A percentile compares a stretch with the other conserved stretches of the same genome.
These are phyloP conservation scores for Pyrenophora graminea DNA, from an alignment of 2,329 filamentous ascomycete species.

Conservation along the genomic window DNA sequence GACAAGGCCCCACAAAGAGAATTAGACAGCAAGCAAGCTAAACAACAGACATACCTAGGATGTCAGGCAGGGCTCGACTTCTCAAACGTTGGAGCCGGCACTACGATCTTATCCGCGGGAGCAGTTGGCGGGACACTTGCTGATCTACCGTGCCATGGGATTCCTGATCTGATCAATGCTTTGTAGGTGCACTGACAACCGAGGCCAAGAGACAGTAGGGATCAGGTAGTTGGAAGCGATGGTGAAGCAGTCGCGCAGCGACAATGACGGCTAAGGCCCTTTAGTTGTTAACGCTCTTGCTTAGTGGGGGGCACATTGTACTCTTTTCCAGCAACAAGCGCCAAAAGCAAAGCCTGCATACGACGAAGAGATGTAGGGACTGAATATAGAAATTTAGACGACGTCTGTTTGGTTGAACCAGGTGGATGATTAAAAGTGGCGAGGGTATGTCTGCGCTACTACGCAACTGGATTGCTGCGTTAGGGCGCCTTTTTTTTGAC, in stretches of 20 bases:
- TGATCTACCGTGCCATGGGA: constrained; percentile 42
- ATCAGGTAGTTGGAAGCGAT: constrained; percentile 18
- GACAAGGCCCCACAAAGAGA: constrained; percentile 24
- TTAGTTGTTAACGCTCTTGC: constrained; percentile 25
- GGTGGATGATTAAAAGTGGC: constrained; percentile 48
- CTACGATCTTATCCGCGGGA: constrained; percentile 39
- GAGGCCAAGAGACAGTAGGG: constrained; percentile 30
- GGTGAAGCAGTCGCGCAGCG: constrained; percentile 34
- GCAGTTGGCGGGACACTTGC: constrained; percentile 38
- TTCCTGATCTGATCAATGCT: constrained; percentile 34
- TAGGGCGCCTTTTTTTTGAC: constrained; percentile 31
- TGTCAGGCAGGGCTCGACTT: constrained; percentile 32
- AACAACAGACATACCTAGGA: constrained; percentile 36
- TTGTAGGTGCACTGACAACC: constrained; percentile 34
- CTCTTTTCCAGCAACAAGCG: constrained; percentile 31
- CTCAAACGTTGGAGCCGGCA: constrained; percentile 45
- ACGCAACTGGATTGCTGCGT: constrained; percentile 31
- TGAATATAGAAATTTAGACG: constrained; percentile 37
- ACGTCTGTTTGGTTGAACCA: constrained; percentile 40
- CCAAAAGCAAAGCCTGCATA: constrained; percentile 40
- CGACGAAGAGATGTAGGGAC: constrained; percentile 38
- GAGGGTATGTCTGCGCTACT: constrained; percentile 40
- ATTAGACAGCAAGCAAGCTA: constrained; percentile 23
- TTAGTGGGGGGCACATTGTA: constrained; percentile 32
- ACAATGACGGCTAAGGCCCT: constrained; percentile 31